phyloP scores from a whole-genome alignment of 2,329 filamentous ascomycete species.

The Lachnellula suecica region DNA sequence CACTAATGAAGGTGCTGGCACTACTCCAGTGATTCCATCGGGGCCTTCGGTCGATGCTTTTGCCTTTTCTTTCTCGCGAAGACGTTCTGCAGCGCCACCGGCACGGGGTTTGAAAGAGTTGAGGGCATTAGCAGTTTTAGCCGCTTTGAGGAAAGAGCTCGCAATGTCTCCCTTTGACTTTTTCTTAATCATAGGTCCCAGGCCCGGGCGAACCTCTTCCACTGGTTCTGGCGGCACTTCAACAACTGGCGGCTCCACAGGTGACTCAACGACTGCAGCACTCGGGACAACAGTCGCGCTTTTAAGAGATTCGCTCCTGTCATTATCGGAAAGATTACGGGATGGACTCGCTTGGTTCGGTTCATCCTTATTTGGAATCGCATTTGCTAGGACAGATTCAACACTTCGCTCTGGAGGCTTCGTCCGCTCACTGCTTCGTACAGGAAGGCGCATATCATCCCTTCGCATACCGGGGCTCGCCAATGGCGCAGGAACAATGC shows the following conservation, averaged over 20 bases:
- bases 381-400: too few relatives aligned
- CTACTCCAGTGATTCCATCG: slow-evolving; percentile 86
- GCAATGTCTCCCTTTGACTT: slow-evolving; percentile 72
- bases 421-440: slow-evolving; percentile 32
- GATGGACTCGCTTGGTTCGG: slow-evolving; percentile 6
- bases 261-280: slow-evolving; percentile 6
- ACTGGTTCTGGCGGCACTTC: slow-evolving; percentile 8
- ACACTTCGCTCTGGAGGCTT: too few relatives aligned
- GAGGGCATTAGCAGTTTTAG: slow-evolving; percentile 59
- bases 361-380: too few relatives aligned
- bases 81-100: slow-evolving; percentile 80
- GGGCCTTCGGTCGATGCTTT: slow-evolving; percentile 62
- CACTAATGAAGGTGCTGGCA: slow-evolving; percentile 68
- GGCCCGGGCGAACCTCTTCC: slow-evolving; percentile 62
- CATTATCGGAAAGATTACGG: slow-evolving; percentile 10
- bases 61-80: slow-evolving; percentile 55
- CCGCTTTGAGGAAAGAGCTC: slow-evolving; percentile 77
- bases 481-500: slow-evolving; percentile 35
- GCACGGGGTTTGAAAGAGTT: slow-evolving; percentile 79
- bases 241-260: slow-evolving; percentile 2
- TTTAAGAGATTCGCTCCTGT: slow-evolving; percentile 7
- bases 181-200: slow-evolving; percentile 89
- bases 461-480: slow-evolving; percentile 35
- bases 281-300: slow-evolving; percentile 7
- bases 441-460: slow-evolving; percentile 33